Conservation (phyloP, 23 red algal species). For the Gracilaria gracilis region DNA sequence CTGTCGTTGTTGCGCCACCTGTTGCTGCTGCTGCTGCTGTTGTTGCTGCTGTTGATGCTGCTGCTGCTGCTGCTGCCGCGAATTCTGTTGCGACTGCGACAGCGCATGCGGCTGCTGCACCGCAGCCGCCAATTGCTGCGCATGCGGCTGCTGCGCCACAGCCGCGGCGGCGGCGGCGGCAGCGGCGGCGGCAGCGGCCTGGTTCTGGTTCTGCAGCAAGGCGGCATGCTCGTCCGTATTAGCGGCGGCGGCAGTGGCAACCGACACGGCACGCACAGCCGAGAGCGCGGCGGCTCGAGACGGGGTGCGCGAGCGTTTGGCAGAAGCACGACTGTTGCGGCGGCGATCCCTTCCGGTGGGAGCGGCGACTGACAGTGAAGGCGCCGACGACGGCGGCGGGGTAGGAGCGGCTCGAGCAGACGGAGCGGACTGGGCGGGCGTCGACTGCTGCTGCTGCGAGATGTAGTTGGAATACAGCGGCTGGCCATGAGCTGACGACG, state of each 20-base stretch:
- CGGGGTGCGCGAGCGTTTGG: slow-evolving; percentile 6
- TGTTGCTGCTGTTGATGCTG: neutral
- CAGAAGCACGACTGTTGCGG: slow-evolving; percentile 3
- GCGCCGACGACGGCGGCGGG: slow-evolving; percentile 13
- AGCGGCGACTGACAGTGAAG: slow-evolving; percentile 8
- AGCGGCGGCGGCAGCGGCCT: neutral
- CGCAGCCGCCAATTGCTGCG: neutral
- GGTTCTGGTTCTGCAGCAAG: neutral
- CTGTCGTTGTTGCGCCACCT: neutral
- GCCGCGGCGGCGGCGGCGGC: neutral
- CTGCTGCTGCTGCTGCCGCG: slow-evolving; percentile 9
- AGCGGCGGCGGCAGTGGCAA: neutral
- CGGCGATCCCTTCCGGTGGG: slow-evolving; percentile 7
- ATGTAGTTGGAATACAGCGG: neutral
- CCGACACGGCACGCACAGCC: neutral
- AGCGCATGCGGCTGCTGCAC: neutral
- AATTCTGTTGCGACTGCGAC: neutral
- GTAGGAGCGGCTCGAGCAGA: neutral
- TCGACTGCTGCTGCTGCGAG: neutral
- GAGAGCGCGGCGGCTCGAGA: neutral
- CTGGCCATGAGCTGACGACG: slow-evolving; percentile 9
- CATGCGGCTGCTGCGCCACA: neutral
- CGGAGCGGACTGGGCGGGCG: neutral
- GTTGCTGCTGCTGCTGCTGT: slow-evolving; percentile 9
- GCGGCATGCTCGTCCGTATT: neutral